Percentiles rank a stretch among this genome's conserved stretches.
Conservation (phyloP, 768 basidiomycete genomes). For the Auricularia cornea region DNA sequence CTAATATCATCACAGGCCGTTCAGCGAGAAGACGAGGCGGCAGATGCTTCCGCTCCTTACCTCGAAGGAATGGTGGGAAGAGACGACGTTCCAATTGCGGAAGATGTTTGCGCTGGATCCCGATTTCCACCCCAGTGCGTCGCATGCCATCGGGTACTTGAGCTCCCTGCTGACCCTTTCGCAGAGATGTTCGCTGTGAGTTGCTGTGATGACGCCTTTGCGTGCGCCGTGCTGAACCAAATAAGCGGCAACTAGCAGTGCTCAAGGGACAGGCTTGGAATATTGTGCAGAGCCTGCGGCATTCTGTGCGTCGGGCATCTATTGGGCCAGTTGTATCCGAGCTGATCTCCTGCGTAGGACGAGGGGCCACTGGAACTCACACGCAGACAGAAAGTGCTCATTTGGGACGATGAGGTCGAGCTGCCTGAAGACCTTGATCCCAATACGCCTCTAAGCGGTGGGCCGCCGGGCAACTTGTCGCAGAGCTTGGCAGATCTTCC, state of each 20-base stretch:
- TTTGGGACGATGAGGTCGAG: slow-evolving; percentile 84
- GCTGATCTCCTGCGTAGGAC: slow-evolving; percentile 37
- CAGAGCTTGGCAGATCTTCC: slow-evolving; percentile 41
- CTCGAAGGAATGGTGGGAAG: slow-evolving; percentile 84
- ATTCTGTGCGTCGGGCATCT: slow-evolving; percentile 37
- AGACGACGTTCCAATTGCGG: slow-evolving; percentile 69
- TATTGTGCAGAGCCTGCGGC: slow-evolving; percentile 74
- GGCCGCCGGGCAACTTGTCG: slow-evolving; percentile 38
- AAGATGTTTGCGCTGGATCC: slow-evolving; percentile 74
- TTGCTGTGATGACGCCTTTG: neutral
- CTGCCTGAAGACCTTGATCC: slow-evolving; percentile 43
- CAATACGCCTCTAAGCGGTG: slow-evolving; percentile 23
- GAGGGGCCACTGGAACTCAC: slow-evolving; percentile 90
- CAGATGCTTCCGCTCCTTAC: slow-evolving; percentile 78
- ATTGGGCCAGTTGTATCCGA: slow-evolving; percentile 6
- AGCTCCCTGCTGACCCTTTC: slow-evolving; percentile 2
- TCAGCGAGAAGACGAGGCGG: slow-evolving; percentile 70
- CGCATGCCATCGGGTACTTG: neutral
- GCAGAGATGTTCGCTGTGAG: slow-evolving; percentile 3
- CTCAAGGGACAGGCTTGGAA: slow-evolving; percentile 93
- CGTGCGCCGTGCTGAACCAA: slow-evolving; percentile 2
- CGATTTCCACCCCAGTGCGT: slow-evolving; percentile 63
- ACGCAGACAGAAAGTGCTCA: slow-evolving; percentile 67
- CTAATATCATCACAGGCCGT: slow-evolving; percentile 36
- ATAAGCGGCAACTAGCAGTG: slow-evolving; percentile 77